Base-by-base conservation (phyloP, 2,329 filamentous ascomycete species). In the Talaromyces islandicus region DNA sequence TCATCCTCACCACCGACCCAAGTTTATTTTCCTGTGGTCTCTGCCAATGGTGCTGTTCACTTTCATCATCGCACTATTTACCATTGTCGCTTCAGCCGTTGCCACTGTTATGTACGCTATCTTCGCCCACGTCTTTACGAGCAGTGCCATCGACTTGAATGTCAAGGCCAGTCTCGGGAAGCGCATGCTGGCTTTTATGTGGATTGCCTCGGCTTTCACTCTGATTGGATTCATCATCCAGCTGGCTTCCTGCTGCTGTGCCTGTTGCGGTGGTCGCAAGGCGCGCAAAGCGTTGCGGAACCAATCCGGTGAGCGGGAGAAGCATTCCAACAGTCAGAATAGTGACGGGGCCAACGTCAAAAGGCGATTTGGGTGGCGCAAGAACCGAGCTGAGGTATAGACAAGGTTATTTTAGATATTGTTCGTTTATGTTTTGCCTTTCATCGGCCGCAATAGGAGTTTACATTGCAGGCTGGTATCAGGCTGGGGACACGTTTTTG, bases 151-250 rank as follows among this genome's bases (percentile, higher is more conserved):
- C 2, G 85, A 90, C 60, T 79, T 97, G 57, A 94, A 96, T 73
- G 92, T 97, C 66, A 72, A 77, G 10, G 89, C 88, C 3, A 76
- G 82, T 3, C 78, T 96, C 35, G 92, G 92, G 6, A 75, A 73
- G 38, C 82, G 85, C 65, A 92, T 96, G 89, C 84, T 96, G 68
- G 88, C 78, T 0, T 95, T 96, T 70, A 93, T 96, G 88, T 97
- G 93, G 92, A 83, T 91, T 29, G 90, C 88, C 0, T 83, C 86
- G 0, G 84, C 80, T 0, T 84, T 88, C 62, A 83, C 85, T 1
- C 75, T 91, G 5, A 69, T 92, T 21, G 88, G 88, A 0, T 92
- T 90, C 67, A 71, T 89, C 32, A 78, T 95, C 21, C 90, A 95
- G 72, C 78, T 88, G 29, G 85, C 87, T 32, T 82, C 93, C 73